Evolutionary conservation across 345 rosid genomes (phyloP).

Genomic region (Triadica sebifera): DNA sequence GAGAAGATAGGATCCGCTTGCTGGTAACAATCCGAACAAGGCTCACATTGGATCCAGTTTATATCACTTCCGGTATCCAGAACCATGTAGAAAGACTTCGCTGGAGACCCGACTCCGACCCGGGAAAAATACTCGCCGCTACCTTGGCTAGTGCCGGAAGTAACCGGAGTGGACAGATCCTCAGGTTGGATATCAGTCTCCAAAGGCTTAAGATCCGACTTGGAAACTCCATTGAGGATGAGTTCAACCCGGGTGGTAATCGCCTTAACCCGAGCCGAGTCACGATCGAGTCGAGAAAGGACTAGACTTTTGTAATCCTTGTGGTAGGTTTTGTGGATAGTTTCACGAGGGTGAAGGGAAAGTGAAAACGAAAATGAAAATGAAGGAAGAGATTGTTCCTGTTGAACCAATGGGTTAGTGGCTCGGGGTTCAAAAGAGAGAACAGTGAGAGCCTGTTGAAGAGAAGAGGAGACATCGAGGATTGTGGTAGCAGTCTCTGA

Average conservation of each 20-base stretch:
- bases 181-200: conserved; percentile 39
- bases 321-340: conserved; percentile 45
- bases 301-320: conserved; percentile 53
- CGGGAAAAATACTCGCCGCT: conserved; percentile 94
- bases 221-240: conserved; percentile 44
- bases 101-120: conserved; percentile 74
- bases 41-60: conserved; percentile 84
- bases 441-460: conserved; percentile 43
- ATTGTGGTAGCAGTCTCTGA: conserved; percentile 16
- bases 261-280: conserved; percentile 59
- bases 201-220: conserved; percentile 54
- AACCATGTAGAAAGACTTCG: conserved; percentile 58
- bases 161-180: conserved; percentile 60
- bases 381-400: background rate
- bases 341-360: conserved; percentile 61
- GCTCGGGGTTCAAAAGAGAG: conserved; percentile 40
- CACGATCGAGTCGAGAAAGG: conserved; percentile 67
- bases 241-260: conserved; percentile 43
- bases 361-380: conserved; percentile 41
- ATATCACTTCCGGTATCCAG: conserved; percentile 86
- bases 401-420: background rate
- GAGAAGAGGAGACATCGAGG: conserved; percentile 52
- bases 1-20: conserved; percentile 78
- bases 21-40: conserved; percentile 76
- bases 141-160: conserved; percentile 75